phyloP scores from a whole-genome alignment of 257 asterid genomes.

The Penstemon barbatus region DNA sequence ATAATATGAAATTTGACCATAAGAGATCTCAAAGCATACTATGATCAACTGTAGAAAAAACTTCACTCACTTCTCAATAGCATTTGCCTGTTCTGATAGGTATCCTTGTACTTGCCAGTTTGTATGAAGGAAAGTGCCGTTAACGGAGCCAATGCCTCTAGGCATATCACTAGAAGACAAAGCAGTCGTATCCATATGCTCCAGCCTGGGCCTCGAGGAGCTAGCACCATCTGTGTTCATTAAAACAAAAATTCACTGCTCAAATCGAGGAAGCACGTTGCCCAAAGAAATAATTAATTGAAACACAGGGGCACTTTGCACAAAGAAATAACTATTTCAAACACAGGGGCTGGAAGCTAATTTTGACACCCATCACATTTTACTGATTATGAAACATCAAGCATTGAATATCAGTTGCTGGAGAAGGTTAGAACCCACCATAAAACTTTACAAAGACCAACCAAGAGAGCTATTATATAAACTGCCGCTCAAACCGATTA shows the following conservation, averaged over 20 bases:
- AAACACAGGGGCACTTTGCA: conserved; percentile 19
- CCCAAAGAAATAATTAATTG: conserved; percentile 17
- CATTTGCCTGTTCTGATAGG: conserved; percentile 77
- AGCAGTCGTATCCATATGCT: conserved; percentile 36
- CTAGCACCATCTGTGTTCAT: conserved; percentile 43
- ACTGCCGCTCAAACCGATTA: background rate
- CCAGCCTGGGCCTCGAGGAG: conserved; percentile 42
- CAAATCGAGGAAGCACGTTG: conserved; percentile 18
- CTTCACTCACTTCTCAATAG: conserved; percentile 66
- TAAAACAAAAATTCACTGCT: conserved; percentile 27
- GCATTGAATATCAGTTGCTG: conserved; percentile 5
- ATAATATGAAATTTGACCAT: background rate
- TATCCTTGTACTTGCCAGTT: conserved; percentile 96
- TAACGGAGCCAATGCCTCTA: conserved; percentile 38
- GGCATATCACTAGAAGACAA: conserved; percentile 40
- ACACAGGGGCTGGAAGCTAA: conserved; percentile 19
- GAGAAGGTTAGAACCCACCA: conserved; percentile 8
- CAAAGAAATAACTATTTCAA: conserved; percentile 22
- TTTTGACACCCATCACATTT: conserved; percentile 10
- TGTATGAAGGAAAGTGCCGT: conserved; percentile 72
- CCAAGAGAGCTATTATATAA: background rate
- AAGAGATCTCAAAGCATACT: background rate
- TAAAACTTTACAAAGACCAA: background rate
- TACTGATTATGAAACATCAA: conserved; percentile 4
- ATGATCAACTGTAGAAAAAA: background rate